phyloP scores from a whole-genome alignment of 1,139 yeast genomes.

The Kluyveromyces sp. region DNA sequence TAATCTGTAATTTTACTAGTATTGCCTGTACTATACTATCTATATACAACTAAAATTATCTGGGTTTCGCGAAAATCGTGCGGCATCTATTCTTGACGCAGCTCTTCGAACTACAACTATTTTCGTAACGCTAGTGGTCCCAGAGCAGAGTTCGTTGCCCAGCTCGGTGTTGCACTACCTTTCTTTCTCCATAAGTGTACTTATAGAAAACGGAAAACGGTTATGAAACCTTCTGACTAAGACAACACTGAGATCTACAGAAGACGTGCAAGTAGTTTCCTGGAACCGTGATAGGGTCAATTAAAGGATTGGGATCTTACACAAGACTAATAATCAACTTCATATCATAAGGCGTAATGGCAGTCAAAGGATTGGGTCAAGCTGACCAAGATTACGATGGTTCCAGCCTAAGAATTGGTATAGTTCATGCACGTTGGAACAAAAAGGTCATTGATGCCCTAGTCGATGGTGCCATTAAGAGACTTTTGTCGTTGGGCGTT shows the following conservation, averaged over 20 bases:
- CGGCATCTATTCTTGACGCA: not conserved
- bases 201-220: too few species aligned
- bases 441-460: constrained; percentile 65
- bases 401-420: constrained; percentile 63
- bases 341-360: constrained; percentile 43
- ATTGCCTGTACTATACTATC: not conserved
- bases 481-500: constrained; percentile 61
- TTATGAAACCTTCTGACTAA: too few species aligned
- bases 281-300: too few species aligned
- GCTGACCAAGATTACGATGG: constrained; percentile 67
- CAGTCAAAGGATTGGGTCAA: constrained; percentile 72
- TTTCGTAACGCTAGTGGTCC: too few species aligned
- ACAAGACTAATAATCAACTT: too few species aligned
- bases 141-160: too few species aligned
- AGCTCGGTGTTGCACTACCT: too few species aligned
- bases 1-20: constrained; percentile 32
- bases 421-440: constrained; percentile 96
- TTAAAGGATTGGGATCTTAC: too few species aligned
- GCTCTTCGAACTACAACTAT: too few species aligned
- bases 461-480: constrained; percentile 66
- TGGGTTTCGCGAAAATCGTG: not conserved
- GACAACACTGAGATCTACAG: too few species aligned
- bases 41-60: not conserved
- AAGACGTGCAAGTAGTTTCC: too few species aligned
- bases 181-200: too few species aligned